These are phyloP conservation scores for Tephrocybe sp. DNA, from an alignment of 768 basidiomycete species.

Conservation along the genomic window DNA sequence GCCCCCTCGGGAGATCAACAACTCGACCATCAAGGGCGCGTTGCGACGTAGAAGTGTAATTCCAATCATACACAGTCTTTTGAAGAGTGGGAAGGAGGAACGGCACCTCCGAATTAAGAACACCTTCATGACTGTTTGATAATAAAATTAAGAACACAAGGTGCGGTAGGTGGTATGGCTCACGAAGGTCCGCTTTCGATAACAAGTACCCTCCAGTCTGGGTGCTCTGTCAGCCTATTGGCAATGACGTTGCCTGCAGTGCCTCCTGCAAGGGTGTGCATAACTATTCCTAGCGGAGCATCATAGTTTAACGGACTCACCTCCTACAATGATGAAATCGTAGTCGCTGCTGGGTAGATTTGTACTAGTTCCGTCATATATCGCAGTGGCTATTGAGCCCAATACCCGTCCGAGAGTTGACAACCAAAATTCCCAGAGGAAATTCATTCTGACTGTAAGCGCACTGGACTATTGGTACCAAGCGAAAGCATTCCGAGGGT, in stretches of 20 bases:
- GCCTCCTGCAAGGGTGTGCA: slow-evolving; percentile 8
- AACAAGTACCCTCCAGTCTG: slow-evolving; percentile 9
- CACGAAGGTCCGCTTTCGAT: slow-evolving; percentile 15
- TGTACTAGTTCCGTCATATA: background rate
- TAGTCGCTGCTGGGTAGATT: background rate
- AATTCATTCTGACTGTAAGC: background rate
- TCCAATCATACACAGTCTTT: slow-evolving; percentile 27
- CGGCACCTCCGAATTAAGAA: background rate
- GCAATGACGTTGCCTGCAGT: slow-evolving; percentile 17
- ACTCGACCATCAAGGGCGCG: slow-evolving; percentile 17
- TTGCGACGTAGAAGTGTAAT: slow-evolving; percentile 27
- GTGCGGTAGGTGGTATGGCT: background rate
- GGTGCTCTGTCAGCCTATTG: slow-evolving; percentile 14
- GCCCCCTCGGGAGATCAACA: slow-evolving; percentile 19
- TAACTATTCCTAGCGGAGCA: slow-evolving; percentile 41
- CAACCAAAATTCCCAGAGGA: background rate
- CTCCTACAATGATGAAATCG: slow-evolving; percentile 14
- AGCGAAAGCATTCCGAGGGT: no score
- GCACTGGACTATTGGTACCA: no score
- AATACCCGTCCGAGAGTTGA: background rate
- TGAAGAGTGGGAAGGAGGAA: slow-evolving; percentile 16
- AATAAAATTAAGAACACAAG: no score
- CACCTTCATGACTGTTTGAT: background rate
- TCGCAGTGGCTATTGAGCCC: background rate
- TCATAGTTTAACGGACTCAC: background rate